A percentile compares a stretch with the other conserved stretches of the same genome.
Conservation (phyloP, 495 filamentous ascomycete genomes). For the Aspergillus biplanus region DNA sequence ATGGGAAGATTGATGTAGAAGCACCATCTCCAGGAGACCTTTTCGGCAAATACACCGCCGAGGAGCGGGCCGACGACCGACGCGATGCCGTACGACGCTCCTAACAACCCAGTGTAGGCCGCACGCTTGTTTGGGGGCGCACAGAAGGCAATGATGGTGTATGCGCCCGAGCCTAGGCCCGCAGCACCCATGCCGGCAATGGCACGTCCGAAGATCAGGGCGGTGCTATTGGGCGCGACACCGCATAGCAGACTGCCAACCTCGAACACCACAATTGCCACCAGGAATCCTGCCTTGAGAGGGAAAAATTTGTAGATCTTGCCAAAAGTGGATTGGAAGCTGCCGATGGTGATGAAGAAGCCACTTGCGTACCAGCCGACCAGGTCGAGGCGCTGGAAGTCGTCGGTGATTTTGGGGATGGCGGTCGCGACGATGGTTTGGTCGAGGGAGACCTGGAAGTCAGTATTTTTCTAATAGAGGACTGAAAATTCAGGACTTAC, state of each 20-base stretch:
- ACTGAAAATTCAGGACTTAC: too few relatives aligned
- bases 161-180: slow-evolving; percentile 31
- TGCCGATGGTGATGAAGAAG: slow-evolving; percentile 61
- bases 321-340: slow-evolving; percentile 2
- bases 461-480: too few relatives aligned
- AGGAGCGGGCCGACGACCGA: slow-evolving; percentile 51
- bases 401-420: slow-evolving; percentile 57
- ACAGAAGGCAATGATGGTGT: slow-evolving; percentile 39
- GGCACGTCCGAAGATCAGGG: not conserved
- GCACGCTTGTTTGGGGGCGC: slow-evolving; percentile 38
- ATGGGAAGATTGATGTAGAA: slow-evolving; percentile 60
- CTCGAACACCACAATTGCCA: slow-evolving; percentile 4
- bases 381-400: slow-evolving; percentile 66
- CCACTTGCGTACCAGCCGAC: slow-evolving; percentile 68
- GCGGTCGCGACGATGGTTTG: slow-evolving; percentile 40
- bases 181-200: slow-evolving; percentile 31
- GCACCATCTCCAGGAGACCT: slow-evolving; percentile 51
- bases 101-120: slow-evolving; percentile 42
- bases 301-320: slow-evolving; percentile 6
- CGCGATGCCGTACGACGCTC: slow-evolving; percentile 42
- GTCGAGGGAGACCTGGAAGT: not conserved
- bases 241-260: slow-evolving; percentile 2
- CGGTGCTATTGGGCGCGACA: not conserved
- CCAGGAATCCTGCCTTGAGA: not conserved
- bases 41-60: slow-evolving; percentile 50